phyloP scores from a whole-genome alignment of 1,284 basidiomycete species.

The Anthracocystis panici-leucophaei region DNA sequence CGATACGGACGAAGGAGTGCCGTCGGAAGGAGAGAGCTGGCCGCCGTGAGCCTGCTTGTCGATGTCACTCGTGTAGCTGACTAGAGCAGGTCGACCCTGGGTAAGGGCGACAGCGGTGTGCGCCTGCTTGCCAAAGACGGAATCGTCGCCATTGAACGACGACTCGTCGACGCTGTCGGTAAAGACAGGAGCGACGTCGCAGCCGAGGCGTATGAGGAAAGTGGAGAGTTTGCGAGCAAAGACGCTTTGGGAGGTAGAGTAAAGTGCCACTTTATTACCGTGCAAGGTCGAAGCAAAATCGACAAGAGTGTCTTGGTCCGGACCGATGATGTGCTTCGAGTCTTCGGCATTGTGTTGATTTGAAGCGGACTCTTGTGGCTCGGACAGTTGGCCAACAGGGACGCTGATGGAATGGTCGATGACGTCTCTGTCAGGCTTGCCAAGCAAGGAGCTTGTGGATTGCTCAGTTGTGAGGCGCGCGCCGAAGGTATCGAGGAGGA shows the following conservation, averaged over 20 bases:
- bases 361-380: constrained; percentile 4
- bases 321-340: constrained; percentile 16
- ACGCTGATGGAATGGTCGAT: constrained; percentile 35
- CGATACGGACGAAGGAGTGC: neutral
- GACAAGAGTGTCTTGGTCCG: constrained; percentile 35
- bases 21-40: constrained; percentile 3
- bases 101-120: constrained; percentile 55
- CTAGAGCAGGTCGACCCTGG: constrained; percentile 42
- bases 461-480: constrained; percentile 29
- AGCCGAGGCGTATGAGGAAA: constrained; percentile 34
- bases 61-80: constrained; percentile 56
- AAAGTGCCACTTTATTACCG: constrained; percentile 52
- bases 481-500: constrained; percentile 39
- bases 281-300: constrained; percentile 22
- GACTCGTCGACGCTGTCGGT: constrained; percentile 28
- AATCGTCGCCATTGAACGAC: constrained; percentile 14
- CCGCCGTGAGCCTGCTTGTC: constrained; percentile 21
- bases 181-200: constrained; percentile 44
- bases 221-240: constrained; percentile 37
- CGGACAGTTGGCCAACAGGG: constrained; percentile 27
- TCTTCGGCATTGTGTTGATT: neutral
- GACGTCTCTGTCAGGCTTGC: constrained; percentile 18
- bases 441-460: constrained; percentile 7
- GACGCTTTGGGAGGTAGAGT: constrained; percentile 34
- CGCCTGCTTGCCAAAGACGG: constrained; percentile 27